Base-by-base conservation (phyloP, 805 yeast species). In the Saccharomyces eubayanus region DNA sequence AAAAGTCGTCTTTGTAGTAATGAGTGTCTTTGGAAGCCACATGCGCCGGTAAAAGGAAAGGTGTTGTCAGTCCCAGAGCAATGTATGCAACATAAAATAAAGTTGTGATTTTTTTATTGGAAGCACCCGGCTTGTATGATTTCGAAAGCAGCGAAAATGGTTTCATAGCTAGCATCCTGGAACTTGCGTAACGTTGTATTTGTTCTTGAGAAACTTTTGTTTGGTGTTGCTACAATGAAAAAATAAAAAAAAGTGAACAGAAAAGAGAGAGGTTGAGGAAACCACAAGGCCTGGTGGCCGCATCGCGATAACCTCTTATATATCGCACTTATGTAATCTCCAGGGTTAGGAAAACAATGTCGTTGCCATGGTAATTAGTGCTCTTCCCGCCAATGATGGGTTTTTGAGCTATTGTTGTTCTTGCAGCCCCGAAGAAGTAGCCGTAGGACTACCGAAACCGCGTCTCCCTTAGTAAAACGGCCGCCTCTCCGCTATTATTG, bases 51-150 rank as follows among this genome's bases (percentile, higher is more conserved):
- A 62, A 31, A 6, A 55, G 51, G 52, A 64, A 64, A 21, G 68
- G 68, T 31, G 60, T 45, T 30, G 65, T 59, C 16, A 64, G 51
- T 24, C 66, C 68, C 40, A 64, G 50, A 29, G 66, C 59, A 30
- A 64, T 50, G 54, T 64, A 64, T 30, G 61, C 56, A 48, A 63
- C 51, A 53, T 63, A 64, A 12, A 61, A 28, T 51, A 57, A 36
- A 45, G 60, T 55, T 11, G 57, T 53, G 29, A 52, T 52, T 40
- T 50, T 57, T 28, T 51, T 46, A 29, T 28, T 36, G 28, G 51
- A n/a, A 31, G 49, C 21, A 48, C 41, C 21, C 20, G 51, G 41
- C 50, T 36, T 36, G 43, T 36, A 16, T 16, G 43, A 16, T 8
- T 16, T 36, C 12, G 24, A 36, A 36, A 36, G 21, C 20, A 16